Evolutionary conservation across 306 rosid genomes (phyloP), one percentile per base, ranked within the genome.

Genomic region (Lupinus albus): DNA sequence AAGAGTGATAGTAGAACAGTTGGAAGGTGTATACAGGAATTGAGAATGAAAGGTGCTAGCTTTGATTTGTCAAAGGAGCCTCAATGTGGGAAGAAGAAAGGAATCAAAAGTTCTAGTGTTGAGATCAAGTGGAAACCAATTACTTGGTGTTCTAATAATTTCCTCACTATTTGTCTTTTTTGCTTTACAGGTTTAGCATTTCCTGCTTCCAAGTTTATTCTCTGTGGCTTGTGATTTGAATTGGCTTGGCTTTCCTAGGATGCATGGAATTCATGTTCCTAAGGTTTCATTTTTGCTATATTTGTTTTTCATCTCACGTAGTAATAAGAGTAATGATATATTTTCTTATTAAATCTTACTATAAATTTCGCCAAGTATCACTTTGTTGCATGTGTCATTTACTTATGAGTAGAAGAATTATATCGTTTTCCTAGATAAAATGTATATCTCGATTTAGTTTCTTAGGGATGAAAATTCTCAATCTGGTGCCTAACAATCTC

Each of bases 41-140:
- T 90, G 82, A 90, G 97, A 72, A 93, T 89, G 99, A 90, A 88
- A 57, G 99, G 99, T 9, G 82, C 84, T 2, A 86, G 94, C 78
- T 93, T 90, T 56, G 95, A 93, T 79, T 32, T 93, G 79, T 84
- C 85, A 0, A 93, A 88, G 53, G 92, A 85, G 72, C 91, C 92
- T 0, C 67, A 68, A 2, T 41, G 35, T 53, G 86, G 88, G 48
- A 80, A 80, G 67, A 82, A 78, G 75, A 86, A 84, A 76, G 88
- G 79, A 81, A 85, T 93, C 92, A 93, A 90, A 72, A 93, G 99
- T 74, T 90, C 99, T 0, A 93, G 99, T 42, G 97, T 88, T 2
- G 99, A 89, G 81, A 85, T 90, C 76, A 88, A 85, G 20, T 93
- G 96, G 96, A 80, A 75, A 68, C 90, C 91, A 0, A 9, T 87